Conservation (phyloP, 345 rosid species). For the Garcia nutans region DNA sequence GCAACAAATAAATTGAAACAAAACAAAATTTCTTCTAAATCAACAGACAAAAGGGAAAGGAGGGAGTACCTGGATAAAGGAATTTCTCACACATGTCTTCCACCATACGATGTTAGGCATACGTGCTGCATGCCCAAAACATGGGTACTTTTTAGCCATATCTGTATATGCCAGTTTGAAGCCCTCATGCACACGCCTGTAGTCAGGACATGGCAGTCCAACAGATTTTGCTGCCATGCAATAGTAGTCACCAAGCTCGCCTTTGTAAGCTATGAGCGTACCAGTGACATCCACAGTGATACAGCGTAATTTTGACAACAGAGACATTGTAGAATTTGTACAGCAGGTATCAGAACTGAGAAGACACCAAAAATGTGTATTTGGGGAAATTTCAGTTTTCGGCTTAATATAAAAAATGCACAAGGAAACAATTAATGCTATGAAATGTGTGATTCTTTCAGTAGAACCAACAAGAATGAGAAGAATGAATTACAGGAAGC, state of each 20-base stretch:
- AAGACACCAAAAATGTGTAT: not conserved
- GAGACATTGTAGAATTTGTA: constrained; percentile 44
- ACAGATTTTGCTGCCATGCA: constrained; percentile 98
- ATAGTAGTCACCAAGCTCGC: constrained; percentile 97
- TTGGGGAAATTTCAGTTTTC: not conserved
- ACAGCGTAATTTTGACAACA: constrained; percentile 67
- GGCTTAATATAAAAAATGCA: constrained; percentile 1
- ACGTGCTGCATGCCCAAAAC: constrained; percentile 80
- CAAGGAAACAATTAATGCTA: not conserved
- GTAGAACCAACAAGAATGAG: not conserved
- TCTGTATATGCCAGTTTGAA: constrained; percentile 86
- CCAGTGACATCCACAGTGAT: constrained; percentile 97
- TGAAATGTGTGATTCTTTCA: constrained; percentile 2
- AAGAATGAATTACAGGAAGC: not conserved
- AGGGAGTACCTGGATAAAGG: constrained; percentile 58
- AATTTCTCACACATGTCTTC: constrained; percentile 84
- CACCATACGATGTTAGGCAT: constrained; percentile 94
- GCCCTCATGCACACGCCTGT: constrained; percentile 85
- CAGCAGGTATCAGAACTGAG: not conserved
- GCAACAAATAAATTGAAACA: too few species aligned
- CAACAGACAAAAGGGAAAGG: too few species aligned
- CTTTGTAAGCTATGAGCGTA: constrained; percentile 92
- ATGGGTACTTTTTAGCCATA: constrained; percentile 85
- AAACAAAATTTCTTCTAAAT: too few species aligned
- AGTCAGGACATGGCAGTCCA: constrained; percentile 94